Percentiles rank a stretch among this genome's conserved stretches.
These are phyloP conservation scores for Aspergillus kassunensis DNA, from an alignment of 495 filamentous ascomycete species.

Conservation along the genomic window DNA sequence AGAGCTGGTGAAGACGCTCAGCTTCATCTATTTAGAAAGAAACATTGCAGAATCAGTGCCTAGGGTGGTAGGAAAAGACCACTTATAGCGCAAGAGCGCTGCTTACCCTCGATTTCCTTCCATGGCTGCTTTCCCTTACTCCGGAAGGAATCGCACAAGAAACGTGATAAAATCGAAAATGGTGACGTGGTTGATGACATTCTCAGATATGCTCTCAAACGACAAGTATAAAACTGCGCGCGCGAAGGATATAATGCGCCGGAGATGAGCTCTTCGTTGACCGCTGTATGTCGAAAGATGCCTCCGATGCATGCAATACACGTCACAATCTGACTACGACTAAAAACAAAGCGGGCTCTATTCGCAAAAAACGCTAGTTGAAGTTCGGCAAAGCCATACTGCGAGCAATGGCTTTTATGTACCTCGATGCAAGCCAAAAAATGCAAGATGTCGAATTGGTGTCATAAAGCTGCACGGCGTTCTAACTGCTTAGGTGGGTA, in stretches of 20 bases:
- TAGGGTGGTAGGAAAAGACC: background rate
- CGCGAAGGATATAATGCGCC: too few species aligned
- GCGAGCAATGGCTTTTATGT: too few species aligned
- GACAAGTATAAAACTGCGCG: too few species aligned
- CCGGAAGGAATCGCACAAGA: constrained; percentile 9
- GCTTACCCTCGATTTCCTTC: constrained; percentile 22
- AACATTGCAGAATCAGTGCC: background rate
- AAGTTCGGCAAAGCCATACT: too few species aligned
- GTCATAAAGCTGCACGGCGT: too few species aligned
- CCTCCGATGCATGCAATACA: constrained; percentile 11
- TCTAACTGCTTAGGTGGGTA: too few species aligned
- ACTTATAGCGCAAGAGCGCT: background rate
- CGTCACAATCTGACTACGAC: constrained; percentile 9
- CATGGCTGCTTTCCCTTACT: constrained; percentile 12
- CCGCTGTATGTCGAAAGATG: background rate
- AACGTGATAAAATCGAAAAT: constrained; percentile 9
- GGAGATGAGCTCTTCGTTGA: too few species aligned
- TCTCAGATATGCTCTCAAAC: background rate
- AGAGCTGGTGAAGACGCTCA: constrained; percentile 25
- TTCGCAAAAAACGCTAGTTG: too few species aligned
- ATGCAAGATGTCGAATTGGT: too few species aligned
- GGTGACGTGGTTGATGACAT: background rate
- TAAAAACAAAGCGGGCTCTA: background rate
- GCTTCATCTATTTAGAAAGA: constrained; percentile 19
- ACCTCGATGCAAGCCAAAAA: too few species aligned